Conservation (phyloP, 2,329 filamentous ascomycete species). For the Calonectria pseudoreteaudii region DNA sequence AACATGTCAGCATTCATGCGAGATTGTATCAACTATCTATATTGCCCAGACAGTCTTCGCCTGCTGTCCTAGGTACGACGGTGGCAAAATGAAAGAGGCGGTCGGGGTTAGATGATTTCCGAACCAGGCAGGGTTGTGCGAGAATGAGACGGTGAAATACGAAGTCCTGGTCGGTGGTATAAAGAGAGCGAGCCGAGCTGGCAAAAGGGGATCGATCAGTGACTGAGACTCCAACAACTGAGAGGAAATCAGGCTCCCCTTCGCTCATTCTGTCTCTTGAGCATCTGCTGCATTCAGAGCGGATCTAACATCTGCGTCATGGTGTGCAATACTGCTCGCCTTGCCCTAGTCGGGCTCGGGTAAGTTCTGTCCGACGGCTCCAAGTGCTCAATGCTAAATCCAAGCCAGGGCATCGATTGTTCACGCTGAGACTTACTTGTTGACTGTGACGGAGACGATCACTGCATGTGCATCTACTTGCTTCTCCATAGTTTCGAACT, state of each 20-base stretch:
- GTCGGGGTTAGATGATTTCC: slow-evolving; percentile 15
- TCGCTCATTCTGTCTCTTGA: slow-evolving; percentile 39
- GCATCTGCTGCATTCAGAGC: slow-evolving; percentile 1
- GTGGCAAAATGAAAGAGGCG: slow-evolving; percentile 29
- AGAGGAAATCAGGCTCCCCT: slow-evolving; percentile 27
- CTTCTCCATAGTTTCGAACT: slow-evolving; percentile 37
- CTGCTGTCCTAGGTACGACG: slow-evolving; percentile 32
- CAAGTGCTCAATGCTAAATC: slow-evolving; percentile 17
- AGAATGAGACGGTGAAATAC: background rate
- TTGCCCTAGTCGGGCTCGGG: slow-evolving; percentile 46
- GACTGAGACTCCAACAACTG: slow-evolving; percentile 36
- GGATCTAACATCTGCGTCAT: slow-evolving; percentile 23
- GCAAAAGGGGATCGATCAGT: slow-evolving; percentile 7
- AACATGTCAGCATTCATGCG: slow-evolving; percentile 2
- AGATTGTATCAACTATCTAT: slow-evolving; percentile 19
- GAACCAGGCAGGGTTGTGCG: slow-evolving; percentile 29
- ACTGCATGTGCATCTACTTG: slow-evolving; percentile 44
- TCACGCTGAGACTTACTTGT: slow-evolving; percentile 40
- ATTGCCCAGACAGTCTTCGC: background rate
- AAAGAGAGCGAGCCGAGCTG: slow-evolving; percentile 37
- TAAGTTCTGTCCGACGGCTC: slow-evolving; percentile 25
- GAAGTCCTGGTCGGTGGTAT: slow-evolving; percentile 29
- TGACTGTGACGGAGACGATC: slow-evolving; percentile 49
- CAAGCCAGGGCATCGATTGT: slow-evolving; percentile 39
- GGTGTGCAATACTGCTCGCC: slow-evolving; percentile 37